phyloP scores from a whole-genome alignment of 345 rosid species.

The Gossypioides kirkii region DNA sequence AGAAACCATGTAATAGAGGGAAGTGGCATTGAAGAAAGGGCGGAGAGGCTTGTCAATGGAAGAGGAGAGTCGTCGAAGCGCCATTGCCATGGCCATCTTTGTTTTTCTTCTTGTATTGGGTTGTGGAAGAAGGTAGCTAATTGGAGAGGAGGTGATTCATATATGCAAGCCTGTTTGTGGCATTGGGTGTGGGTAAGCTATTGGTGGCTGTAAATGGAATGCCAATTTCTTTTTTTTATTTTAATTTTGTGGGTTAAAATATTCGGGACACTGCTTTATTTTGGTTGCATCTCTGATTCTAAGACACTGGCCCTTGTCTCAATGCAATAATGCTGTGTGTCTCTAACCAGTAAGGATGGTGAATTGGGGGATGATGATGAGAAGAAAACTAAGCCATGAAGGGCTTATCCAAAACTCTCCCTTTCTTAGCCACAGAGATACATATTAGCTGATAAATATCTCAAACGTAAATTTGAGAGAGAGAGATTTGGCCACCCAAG shows the following conservation, averaged over 20 bases:
- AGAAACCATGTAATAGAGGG: constrained; percentile 60
- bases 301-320: not conserved
- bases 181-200: constrained; percentile 33
- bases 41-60: constrained; percentile 72
- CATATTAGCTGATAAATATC: not conserved
- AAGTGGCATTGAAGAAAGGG: constrained; percentile 61
- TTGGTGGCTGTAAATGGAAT: constrained; percentile 31
- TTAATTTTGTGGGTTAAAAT: not conserved
- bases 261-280: not conserved
- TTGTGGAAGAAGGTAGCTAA: not conserved
- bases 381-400: constrained; percentile 7
- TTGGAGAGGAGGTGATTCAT: not conserved
- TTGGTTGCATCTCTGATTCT: not conserved
- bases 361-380: not conserved
- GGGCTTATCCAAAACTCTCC: constrained; percentile 3
- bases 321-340: not conserved
- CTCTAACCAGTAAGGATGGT: too few relatives aligned
- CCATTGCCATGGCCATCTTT: constrained; percentile 62
- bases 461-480: not conserved
- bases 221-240: constrained; percentile 1
- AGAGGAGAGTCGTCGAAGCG: constrained; percentile 90
- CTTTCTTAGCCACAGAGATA: constrained; percentile 12
- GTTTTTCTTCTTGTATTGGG: not conserved
- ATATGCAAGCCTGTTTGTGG: constrained; percentile 6
- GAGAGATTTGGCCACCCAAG: not conserved